These are phyloP conservation scores for Leucosporidium scottii DNA, from an alignment of 768 basidiomycete species.

Conservation along the genomic window DNA sequence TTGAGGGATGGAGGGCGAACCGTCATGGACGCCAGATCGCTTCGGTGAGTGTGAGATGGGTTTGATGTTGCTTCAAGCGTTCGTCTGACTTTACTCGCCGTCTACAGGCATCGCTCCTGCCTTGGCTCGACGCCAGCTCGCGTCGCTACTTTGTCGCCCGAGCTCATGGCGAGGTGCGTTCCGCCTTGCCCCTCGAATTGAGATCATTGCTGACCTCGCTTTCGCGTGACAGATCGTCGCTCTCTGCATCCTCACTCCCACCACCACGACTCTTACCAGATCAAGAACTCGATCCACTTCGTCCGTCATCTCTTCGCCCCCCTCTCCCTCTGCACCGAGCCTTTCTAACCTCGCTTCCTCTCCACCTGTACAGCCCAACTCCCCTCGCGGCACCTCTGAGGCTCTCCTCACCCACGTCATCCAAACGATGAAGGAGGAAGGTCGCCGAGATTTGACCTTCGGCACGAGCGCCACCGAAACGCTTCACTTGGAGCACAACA, in stretches of 20 bases:
- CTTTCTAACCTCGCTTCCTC: too few relatives aligned
- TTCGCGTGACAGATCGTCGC: slow-evolving; percentile 1
- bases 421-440: slow-evolving; percentile 24
- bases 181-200: not conserved
- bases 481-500: slow-evolving; percentile 14
- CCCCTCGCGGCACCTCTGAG: slow-evolving; percentile 24
- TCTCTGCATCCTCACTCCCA: slow-evolving; percentile 25
- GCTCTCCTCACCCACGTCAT: slow-evolving; percentile 24
- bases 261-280: slow-evolving; percentile 21
- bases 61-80: too few relatives aligned
- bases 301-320: not conserved
- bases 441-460: slow-evolving; percentile 19
- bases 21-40: too few relatives aligned
- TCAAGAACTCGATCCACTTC: slow-evolving; percentile 31
- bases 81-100: too few relatives aligned
- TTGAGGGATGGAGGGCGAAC: too few relatives aligned
- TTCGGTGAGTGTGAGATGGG: too few relatives aligned
- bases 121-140: too few relatives aligned
- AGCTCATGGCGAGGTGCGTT: not conserved
- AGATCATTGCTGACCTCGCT: not conserved
- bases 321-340: too few relatives aligned
- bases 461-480: slow-evolving; percentile 17
- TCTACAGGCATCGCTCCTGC: too few relatives aligned
- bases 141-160: not conserved
- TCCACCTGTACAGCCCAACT: slow-evolving; percentile 12